Conservation (phyloP, 352 stramenopile genomes). For the Pythium graminicola region DNA sequence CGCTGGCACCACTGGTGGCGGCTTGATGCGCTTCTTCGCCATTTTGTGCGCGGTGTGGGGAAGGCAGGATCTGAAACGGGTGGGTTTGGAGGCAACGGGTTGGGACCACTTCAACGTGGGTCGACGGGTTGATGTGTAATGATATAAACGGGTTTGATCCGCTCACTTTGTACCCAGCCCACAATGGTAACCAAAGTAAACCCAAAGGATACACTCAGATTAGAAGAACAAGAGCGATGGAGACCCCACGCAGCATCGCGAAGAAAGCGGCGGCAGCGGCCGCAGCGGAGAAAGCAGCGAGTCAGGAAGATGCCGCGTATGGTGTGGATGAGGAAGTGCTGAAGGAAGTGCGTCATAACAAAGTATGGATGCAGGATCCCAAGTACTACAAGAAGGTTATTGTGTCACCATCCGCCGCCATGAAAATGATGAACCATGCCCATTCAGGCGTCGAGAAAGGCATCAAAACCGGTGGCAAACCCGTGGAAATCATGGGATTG, state of each 20-base stretch:
- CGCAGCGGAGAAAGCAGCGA: conserved; percentile 21
- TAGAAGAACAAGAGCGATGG: conserved; percentile 8
- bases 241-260: conserved; percentile 8
- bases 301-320: conserved; percentile 60
- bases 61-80: conserved; percentile 7
- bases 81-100: conserved; percentile 5
- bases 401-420: conserved; percentile 88
- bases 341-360: conserved; percentile 81
- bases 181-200: conserved; percentile 7
- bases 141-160: not conserved
- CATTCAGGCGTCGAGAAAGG: conserved; percentile 98
- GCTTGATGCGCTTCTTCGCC: conserved; percentile 38
- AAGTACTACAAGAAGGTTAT: conserved; percentile 97
- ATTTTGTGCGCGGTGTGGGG: conserved; percentile 18
- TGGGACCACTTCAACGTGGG: conserved; percentile 23
- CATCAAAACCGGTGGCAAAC: conserved; percentile 92
- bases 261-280: conserved; percentile 9
- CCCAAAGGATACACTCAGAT: not conserved
- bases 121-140: conserved; percentile 7
- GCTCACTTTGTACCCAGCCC: not conserved
- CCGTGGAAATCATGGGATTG: conserved; percentile 99
- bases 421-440: conserved; percentile 98
- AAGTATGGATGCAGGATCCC: conserved; percentile 87
- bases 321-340: conserved; percentile 80
- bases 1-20: conserved; percentile 2